Base-by-base conservation (phyloP, 2,329 filamentous ascomycete genomes). In the Rugonectria rugulosa region DNA sequence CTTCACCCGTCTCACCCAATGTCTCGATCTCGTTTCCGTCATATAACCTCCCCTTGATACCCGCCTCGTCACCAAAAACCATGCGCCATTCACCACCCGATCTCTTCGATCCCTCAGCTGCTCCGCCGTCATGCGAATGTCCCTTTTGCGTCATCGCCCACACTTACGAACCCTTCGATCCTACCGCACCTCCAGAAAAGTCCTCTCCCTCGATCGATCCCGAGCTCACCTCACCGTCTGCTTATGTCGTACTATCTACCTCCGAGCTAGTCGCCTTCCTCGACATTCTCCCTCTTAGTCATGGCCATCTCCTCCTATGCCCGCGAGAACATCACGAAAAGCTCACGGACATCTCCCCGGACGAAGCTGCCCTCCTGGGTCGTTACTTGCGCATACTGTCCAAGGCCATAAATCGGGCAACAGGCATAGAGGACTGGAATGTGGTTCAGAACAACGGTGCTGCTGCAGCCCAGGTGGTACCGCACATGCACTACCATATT, bases 391-490 rank as follows among this genome's bases (percentile, higher is more conserved):
- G 91, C 27, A 73, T 94, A 4, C 77, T 97, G 3, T 90, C 89
- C 15, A 79, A 84, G 17, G 90, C 90, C 0, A 80, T 97, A 31
- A 82, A 86, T 26, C 80, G 79, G 46, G 85, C 87, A 1, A 90
- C 88, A 3, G 89, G 88, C 9, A 84, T 91, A 2, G 81, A 80
- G 45, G 93, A 97, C 75, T 98, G 94, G 89, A 99, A 99, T 73
- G 87, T 98, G 24, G 91, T 98, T 51, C 94, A 98, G 78, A 98
- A 98, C 72, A 98, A 97, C 66, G 92, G 94, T 14, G 88, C 88
- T 4, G 86, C 92, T 26, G 94, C 94, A 2, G 92, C 92, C 2
- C 94, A 98, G 76, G 92, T 97, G 14, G 92, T 98, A 2, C 89
- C 90, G 19, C 94, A 98, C 73, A 88, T 96, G 43, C 94, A 99